Conservation (phyloP, 495 filamentous ascomycete species). For the Talaromyces adpressus region DNA sequence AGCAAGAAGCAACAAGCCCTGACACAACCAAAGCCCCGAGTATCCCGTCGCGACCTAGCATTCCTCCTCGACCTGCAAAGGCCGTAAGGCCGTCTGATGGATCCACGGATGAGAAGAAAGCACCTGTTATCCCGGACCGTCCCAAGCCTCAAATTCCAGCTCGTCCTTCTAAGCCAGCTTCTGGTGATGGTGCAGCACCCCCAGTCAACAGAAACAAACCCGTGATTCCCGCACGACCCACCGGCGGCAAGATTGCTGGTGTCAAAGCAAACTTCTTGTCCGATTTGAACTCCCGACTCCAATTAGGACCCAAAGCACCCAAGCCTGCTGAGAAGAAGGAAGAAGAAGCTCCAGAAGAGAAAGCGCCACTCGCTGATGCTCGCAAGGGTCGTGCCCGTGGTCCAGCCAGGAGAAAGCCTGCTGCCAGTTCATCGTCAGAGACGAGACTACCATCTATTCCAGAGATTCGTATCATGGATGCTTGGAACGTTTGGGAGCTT, state of each 20-base stretch:
- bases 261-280: slow-evolving; percentile 84
- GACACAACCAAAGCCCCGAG: slow-evolving; percentile 15
- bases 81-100: slow-evolving; percentile 13
- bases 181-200: slow-evolving; percentile 27
- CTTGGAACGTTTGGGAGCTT: slow-evolving; percentile 46
- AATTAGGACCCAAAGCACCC: slow-evolving; percentile 68
- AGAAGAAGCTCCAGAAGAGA: slow-evolving; percentile 52
- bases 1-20: slow-evolving; percentile 37
- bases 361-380: slow-evolving; percentile 73
- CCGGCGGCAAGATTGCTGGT: slow-evolving; percentile 78
- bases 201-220: slow-evolving; percentile 60
- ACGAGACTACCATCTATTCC: slow-evolving; percentile 30
- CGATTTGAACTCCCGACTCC: slow-evolving; percentile 79
- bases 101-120: slow-evolving; percentile 3
- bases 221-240: slow-evolving; percentile 70
- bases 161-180: slow-evolving; percentile 54
- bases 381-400: slow-evolving; percentile 86
- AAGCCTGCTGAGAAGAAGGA: slow-evolving; percentile 62
- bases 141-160: slow-evolving; percentile 76
- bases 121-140: slow-evolving; percentile 52
- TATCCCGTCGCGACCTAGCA: slow-evolving; percentile 30
- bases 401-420: slow-evolving; percentile 73
- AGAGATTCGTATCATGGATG: slow-evolving; percentile 38
- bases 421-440: slow-evolving; percentile 21
- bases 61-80: slow-evolving; percentile 37